A percentile compares a stretch with the other conserved stretches of the same genome.
Conservation (phyloP, 139 green algal genomes). For the Micractinium sp. region DNA sequence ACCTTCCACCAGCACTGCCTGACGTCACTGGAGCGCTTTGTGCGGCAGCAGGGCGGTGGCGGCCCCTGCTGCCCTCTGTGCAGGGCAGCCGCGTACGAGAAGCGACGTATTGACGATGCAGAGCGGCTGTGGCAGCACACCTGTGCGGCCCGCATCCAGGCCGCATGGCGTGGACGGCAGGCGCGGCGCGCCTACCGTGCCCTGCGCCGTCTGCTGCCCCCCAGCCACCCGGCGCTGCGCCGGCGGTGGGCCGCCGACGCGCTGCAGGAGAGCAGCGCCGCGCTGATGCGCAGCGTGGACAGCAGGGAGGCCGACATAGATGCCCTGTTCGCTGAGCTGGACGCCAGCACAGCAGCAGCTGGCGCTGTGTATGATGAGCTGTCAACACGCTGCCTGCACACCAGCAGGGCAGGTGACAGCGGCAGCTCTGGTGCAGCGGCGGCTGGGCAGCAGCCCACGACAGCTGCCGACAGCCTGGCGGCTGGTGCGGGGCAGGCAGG, state of each 20-base stretch:
- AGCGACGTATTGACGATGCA: slow-evolving; percentile 62
- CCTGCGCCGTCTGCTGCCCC: slow-evolving; percentile 41
- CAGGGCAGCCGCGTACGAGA: slow-evolving; percentile 69
- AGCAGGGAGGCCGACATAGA: slow-evolving; percentile 63
- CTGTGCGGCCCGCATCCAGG: slow-evolving; percentile 65
- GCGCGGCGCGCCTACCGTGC: slow-evolving; percentile 42
- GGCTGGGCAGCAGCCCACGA: background rate
- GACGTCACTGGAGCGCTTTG: slow-evolving; percentile 65
- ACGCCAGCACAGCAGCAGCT: slow-evolving; percentile 49
- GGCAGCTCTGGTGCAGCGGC: background rate
- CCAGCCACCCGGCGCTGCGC: slow-evolving; percentile 47
- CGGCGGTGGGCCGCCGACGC: slow-evolving; percentile 61
- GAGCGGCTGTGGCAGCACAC: slow-evolving; percentile 39
- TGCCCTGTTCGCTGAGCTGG: slow-evolving; percentile 68
- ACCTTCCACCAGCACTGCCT: slow-evolving; percentile 73
- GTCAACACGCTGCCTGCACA: background rate
- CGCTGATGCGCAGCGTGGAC: slow-evolving; percentile 53
- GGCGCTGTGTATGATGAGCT: background rate
- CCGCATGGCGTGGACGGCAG: slow-evolving; percentile 51
- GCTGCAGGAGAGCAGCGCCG: slow-evolving; percentile 49
- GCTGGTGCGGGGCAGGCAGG: too few relatives aligned
- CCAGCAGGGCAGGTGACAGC: background rate
- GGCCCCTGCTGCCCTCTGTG: slow-evolving; percentile 70
- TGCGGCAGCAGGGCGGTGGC: background rate
- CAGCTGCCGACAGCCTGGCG: background rate